These are phyloP conservation scores for Citrus medica DNA, from an alignment of 345 rosid species.

Conservation along the genomic window DNA sequence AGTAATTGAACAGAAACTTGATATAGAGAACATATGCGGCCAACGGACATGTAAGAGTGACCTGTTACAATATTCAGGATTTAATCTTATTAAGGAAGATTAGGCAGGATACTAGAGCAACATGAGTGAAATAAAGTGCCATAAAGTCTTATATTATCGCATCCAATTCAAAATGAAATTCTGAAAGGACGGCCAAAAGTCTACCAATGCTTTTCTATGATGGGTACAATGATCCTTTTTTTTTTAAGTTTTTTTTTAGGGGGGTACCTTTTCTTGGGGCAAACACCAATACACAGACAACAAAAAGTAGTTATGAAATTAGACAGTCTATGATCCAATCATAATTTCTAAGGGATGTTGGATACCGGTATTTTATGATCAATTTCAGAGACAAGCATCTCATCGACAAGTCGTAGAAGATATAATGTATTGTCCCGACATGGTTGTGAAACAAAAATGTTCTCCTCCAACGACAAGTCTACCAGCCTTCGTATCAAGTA, in stretches of 20 bases:
- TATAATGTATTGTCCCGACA: slow-evolving; percentile 89
- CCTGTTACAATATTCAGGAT: neutral
- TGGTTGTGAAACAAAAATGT: slow-evolving; percentile 80
- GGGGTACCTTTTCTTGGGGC: neutral
- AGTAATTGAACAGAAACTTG: neutral
- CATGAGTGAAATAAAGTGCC: too few species aligned
- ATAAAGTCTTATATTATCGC: neutral
- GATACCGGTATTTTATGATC: slow-evolving; percentile 75
- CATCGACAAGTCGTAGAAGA: slow-evolving; percentile 77
- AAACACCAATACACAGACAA: neutral
- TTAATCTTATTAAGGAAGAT: neutral
- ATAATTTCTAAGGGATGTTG: neutral
- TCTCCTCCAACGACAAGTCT: slow-evolving; percentile 71
- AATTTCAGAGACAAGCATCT: slow-evolving; percentile 80
- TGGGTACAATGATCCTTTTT: neutral
- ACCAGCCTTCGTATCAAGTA: slow-evolving; percentile 71
- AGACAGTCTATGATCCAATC: neutral
- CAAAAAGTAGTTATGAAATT: neutral
- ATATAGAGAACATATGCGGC: neutral
- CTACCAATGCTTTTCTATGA: neutral
- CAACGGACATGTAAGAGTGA: neutral
- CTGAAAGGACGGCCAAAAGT: neutral
- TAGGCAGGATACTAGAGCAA: neutral
- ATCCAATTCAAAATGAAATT: neutral
- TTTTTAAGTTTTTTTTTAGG: neutral